phyloP scores from a whole-genome alignment of 139 green algal species.

The Chlorella sp. region DNA sequence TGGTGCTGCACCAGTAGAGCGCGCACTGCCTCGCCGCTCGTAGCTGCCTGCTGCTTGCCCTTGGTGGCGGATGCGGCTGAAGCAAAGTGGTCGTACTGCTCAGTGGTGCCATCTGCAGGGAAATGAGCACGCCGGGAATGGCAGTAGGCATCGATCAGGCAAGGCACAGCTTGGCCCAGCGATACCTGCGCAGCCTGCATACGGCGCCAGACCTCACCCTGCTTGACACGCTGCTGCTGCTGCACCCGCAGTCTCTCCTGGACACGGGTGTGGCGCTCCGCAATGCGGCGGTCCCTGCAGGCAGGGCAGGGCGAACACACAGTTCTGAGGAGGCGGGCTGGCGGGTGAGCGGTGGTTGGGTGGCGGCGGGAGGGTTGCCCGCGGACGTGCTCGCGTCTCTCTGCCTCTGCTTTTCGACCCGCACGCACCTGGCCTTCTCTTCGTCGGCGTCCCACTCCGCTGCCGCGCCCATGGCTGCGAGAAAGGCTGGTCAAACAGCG shows the following conservation, averaged over 20 bases:
- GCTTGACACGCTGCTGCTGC: conserved; percentile 3
- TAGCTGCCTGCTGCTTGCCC: conserved; percentile 1
- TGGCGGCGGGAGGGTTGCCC: background rate
- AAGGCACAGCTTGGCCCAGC: background rate
- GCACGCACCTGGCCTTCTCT: conserved; percentile 12
- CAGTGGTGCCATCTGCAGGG: too few species aligned
- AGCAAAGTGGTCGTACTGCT: background rate
- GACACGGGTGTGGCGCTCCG: conserved; percentile 12
- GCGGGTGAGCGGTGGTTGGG: background rate
- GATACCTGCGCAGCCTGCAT: background rate
- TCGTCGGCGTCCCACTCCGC: conserved; percentile 5
- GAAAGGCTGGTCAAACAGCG: background rate
- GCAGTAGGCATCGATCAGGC: background rate
- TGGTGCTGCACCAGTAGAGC: background rate
- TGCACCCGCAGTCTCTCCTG: conserved; percentile 1
- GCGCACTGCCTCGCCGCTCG: background rate
- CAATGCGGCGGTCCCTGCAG: conserved; percentile 26
- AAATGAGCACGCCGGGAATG: background rate
- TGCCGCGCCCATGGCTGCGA: background rate
- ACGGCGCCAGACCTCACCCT: background rate
- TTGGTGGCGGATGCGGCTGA: background rate
- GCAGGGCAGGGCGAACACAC: background rate
- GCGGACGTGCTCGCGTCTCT: background rate
- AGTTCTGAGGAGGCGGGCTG: background rate
- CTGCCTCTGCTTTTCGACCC: too few species aligned